Evolutionary conservation across 2,329 filamentous ascomycete genomes (phyloP).

Genomic region (Dothideomycetidae sp.): DNA sequence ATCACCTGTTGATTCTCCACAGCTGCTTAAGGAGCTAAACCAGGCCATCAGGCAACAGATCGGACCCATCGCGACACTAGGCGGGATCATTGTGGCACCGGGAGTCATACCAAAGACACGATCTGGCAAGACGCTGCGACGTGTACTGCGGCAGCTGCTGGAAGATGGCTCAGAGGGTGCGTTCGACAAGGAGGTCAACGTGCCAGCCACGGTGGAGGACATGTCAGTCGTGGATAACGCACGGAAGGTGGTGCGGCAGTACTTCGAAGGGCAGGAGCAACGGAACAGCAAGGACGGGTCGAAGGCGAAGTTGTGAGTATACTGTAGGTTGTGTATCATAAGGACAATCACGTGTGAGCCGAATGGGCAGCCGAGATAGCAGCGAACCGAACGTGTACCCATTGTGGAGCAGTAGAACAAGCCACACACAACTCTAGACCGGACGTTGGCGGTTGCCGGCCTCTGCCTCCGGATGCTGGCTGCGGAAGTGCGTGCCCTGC

Average conservation of each 20-base stretch:
- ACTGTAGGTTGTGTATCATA: slow-evolving; percentile 1
- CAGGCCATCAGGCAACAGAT: slow-evolving; percentile 62
- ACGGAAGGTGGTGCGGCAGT: slow-evolving; percentile 54
- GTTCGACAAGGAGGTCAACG: slow-evolving; percentile 54
- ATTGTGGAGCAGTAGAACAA: no score
- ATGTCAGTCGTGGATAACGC: slow-evolving; percentile 58
- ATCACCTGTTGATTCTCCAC: slow-evolving; percentile 37
- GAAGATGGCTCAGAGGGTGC: slow-evolving; percentile 68
- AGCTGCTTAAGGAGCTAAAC: slow-evolving; percentile 52
- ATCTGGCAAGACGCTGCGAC: slow-evolving; percentile 76
- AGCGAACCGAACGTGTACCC: no score
- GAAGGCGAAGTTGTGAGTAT: slow-evolving; percentile 21
- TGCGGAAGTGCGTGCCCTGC: no score
- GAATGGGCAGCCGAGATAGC: no score
- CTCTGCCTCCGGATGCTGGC: no score
- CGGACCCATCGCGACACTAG: slow-evolving; percentile 71
- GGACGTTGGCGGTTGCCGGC: no score
- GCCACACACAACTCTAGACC: no score
- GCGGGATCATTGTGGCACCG: slow-evolving; percentile 70
- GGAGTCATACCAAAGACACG: slow-evolving; percentile 85
- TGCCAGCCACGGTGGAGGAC: slow-evolving; percentile 82
- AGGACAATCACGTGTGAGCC: no score
- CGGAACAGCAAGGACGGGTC: no score
- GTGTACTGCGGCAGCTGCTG: slow-evolving; percentile 68
- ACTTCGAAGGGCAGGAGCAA: slow-evolving; percentile 43